Conservation (phyloP, 495 filamentous ascomycete genomes). For the Entonaema liquescens region DNA sequence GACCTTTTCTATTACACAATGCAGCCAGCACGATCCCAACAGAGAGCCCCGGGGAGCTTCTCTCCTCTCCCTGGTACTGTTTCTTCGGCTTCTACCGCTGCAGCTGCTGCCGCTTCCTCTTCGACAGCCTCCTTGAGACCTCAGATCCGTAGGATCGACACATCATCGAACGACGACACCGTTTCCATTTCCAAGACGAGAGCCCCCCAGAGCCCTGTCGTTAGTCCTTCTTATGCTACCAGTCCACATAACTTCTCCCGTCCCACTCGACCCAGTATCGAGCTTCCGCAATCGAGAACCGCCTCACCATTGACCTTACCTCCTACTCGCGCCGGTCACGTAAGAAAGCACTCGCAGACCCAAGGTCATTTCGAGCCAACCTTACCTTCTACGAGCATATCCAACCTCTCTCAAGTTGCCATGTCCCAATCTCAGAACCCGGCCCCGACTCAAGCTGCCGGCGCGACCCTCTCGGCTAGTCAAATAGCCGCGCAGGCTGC, state of each 20-base stretch:
- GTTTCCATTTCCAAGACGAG: constrained; percentile 43
- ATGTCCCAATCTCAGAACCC: constrained; percentile 40
- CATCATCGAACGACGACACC: constrained; percentile 55
- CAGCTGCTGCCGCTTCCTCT: constrained; percentile 36
- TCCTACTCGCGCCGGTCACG: constrained; percentile 54
- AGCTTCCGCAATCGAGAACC: constrained; percentile 51
- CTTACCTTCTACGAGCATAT: constrained; percentile 70
- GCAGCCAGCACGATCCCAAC: constrained; percentile 59
- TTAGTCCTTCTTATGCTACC: constrained; percentile 47
- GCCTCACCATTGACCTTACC: constrained; percentile 55
- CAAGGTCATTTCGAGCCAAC: constrained; percentile 92
- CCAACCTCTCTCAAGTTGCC: constrained; percentile 62
- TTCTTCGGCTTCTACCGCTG: constrained; percentile 34
- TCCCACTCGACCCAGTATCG: constrained; percentile 51
- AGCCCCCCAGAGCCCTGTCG: constrained; percentile 42
- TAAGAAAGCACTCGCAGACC: constrained; percentile 70
- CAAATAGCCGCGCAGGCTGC: constrained; percentile 92
- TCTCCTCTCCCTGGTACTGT: constrained; percentile 55
- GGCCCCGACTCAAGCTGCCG: constrained; percentile 33
- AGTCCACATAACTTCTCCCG: constrained; percentile 67
- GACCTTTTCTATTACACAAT: constrained; percentile 49
- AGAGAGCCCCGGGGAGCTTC: constrained; percentile 63
- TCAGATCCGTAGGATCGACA: constrained; percentile 53
- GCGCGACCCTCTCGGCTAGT: constrained; percentile 66
- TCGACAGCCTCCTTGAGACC: constrained; percentile 50